These are phyloP conservation scores for Metarhizium anisopliae DNA, from an alignment of 2,329 filamentous ascomycete genomes.

Conservation along the genomic window DNA sequence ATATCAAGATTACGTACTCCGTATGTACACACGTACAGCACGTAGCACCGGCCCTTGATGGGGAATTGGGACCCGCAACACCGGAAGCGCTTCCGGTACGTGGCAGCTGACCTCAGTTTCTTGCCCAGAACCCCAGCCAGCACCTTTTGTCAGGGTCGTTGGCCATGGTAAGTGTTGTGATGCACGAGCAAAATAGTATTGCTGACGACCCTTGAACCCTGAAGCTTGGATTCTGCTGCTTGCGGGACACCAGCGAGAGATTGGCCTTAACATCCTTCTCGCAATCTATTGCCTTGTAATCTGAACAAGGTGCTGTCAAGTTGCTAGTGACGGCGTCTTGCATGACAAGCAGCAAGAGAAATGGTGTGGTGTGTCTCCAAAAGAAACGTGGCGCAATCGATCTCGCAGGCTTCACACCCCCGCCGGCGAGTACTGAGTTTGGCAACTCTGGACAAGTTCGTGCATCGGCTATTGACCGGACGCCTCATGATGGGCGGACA, in stretches of 20 bases:
- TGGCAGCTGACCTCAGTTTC: not conserved
- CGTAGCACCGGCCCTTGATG: not conserved
- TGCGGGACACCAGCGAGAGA: not conserved
- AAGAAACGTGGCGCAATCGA: not conserved
- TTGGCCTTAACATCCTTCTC: not conserved
- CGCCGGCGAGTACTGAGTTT: not conserved
- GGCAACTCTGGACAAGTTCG: not conserved
- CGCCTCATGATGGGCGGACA: not conserved
- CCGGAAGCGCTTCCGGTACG: not conserved
- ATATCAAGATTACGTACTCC: not conserved
- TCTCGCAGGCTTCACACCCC: not conserved
- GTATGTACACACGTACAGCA: too few relatives aligned
- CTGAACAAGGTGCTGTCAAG: not conserved
- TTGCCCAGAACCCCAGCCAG: not conserved
- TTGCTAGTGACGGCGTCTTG: not conserved
- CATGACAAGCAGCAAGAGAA: not conserved
- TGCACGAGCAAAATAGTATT: not conserved
- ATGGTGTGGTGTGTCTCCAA: not conserved
- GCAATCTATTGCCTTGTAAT: not conserved
- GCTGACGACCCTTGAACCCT: not conserved
- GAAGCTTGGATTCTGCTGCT: not conserved
- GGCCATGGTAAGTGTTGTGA: not conserved
- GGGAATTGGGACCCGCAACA: not conserved
- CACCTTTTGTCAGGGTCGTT: not conserved
- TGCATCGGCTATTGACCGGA: not conserved